Percentiles rank a stretch among this genome's conserved stretches.
These are phyloP conservation scores for Wallemia ichthyophaga DNA, from an alignment of 1,284 basidiomycete genomes.

Conservation along the genomic window DNA sequence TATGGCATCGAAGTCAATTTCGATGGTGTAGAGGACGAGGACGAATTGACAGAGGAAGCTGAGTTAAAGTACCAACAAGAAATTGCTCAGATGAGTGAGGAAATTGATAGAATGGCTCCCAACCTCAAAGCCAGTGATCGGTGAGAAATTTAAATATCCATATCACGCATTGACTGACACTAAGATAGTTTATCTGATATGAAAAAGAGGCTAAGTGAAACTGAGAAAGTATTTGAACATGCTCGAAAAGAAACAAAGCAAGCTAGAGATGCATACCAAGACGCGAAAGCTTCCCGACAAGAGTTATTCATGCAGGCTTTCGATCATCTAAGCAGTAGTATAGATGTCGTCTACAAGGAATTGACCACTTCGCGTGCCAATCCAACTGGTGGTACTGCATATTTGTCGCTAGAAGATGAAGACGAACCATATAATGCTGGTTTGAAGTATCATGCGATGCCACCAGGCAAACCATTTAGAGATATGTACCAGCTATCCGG, in stretches of 20 bases:
- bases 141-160: constrained; percentile 20
- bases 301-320: constrained; percentile 91
- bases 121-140: constrained; percentile 86
- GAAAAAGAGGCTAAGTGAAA: constrained; percentile 27
- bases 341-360: constrained; percentile 92
- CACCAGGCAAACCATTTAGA: constrained; percentile 92
- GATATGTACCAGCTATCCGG: constrained; percentile 98
- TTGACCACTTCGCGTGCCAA: constrained; percentile 77
- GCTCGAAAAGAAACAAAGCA: constrained; percentile 45
- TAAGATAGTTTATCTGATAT: constrained; percentile 54
- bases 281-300: constrained; percentile 21
- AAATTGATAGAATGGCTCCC: constrained; percentile 81
- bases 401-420: constrained; percentile 75
- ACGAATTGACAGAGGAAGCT: constrained; percentile 35
- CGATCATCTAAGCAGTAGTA: constrained; percentile 73
- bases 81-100: constrained; percentile 37
- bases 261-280: constrained; percentile 69
- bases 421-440: constrained; percentile 90
- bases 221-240: constrained; percentile 25
- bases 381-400: constrained; percentile 84
- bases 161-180: neutral
- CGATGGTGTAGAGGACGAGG: constrained; percentile 44
- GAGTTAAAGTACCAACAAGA: constrained; percentile 45
- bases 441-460: constrained; percentile 97
- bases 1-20: constrained; percentile 84